Conservation (phyloP, 805 yeast genomes). For the Hanseniaspora valbyensis region DNA sequence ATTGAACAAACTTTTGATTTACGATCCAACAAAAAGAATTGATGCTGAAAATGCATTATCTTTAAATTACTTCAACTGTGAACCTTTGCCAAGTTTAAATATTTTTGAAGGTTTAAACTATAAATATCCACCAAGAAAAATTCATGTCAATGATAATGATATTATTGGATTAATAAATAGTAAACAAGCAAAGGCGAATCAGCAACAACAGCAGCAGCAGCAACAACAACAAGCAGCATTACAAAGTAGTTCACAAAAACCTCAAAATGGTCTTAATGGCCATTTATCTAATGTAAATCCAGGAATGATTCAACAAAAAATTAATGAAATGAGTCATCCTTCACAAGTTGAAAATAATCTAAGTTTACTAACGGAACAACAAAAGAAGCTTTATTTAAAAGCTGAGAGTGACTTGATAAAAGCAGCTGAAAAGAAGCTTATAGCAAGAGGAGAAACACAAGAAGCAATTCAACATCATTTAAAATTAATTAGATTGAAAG, state of each 20-base stretch:
- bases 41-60: slow-evolving; percentile 67
- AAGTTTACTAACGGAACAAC: slow-evolving; percentile 7
- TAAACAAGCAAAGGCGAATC: slow-evolving; percentile 21
- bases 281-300: neutral
- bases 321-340: slow-evolving; percentile 1
- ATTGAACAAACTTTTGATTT: slow-evolving; percentile 53
- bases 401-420: slow-evolving; percentile 13
- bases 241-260: neutral
- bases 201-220: slow-evolving; percentile 16
- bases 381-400: slow-evolving; percentile 12
- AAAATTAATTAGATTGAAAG: slow-evolving; percentile 7
- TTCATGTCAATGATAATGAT: slow-evolving; percentile 78
- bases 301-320: slow-evolving; percentile 9
- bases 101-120: slow-evolving; percentile 67
- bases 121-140: slow-evolving; percentile 76
- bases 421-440: slow-evolving; percentile 13
- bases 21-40: slow-evolving; percentile 71
- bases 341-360: slow-evolving; percentile 8
- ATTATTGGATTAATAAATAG: slow-evolving; percentile 33
- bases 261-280: neutral
- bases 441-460: slow-evolving; percentile 12
- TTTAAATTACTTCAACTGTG: slow-evolving; percentile 65
- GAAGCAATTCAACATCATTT: slow-evolving; percentile 13
- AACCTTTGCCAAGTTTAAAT: slow-evolving; percentile 57
- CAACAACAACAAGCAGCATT: slow-evolving; percentile 14